These are phyloP conservation scores for Schoenoplectus triqueter DNA, from an alignment of 202 grass and related monocot species.

Conservation along the genomic window DNA sequence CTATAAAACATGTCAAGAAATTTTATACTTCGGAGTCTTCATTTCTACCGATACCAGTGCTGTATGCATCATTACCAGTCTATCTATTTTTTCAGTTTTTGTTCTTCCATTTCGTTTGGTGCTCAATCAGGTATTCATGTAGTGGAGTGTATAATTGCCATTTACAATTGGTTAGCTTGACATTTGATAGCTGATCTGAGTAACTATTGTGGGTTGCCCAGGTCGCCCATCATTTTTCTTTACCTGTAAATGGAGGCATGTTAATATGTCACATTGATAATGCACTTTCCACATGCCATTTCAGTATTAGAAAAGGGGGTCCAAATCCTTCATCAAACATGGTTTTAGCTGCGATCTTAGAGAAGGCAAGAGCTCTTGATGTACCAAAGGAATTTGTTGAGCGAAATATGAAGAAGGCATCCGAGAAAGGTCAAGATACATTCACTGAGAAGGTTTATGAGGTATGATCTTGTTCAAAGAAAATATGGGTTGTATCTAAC, in stretches of 20 bases:
- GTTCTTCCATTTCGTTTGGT: not conserved
- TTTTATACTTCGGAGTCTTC: not conserved
- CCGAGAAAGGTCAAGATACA: slow-evolving; percentile 95
- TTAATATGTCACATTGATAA: slow-evolving; percentile 15
- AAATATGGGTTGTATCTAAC: not conserved
- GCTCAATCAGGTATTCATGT: not conserved
- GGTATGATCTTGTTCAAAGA: slow-evolving; percentile 41
- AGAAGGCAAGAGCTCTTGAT: slow-evolving; percentile 89
- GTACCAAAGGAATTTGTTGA: slow-evolving; percentile 91
- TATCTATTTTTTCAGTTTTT: not conserved
- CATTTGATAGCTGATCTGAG: not conserved
- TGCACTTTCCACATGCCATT: slow-evolving; percentile 29
- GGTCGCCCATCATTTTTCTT: not conserved
- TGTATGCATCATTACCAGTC: not conserved
- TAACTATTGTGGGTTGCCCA: not conserved
- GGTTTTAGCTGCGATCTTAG: slow-evolving; percentile 70
- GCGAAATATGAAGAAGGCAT: slow-evolving; percentile 91
- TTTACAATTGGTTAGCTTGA: not conserved
- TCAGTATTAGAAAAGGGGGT: slow-evolving; percentile 85
- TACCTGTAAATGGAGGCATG: not conserved
- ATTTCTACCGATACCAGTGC: not conserved
- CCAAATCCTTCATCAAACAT: slow-evolving; percentile 74
- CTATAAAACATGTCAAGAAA: not conserved
- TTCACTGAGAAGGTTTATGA: slow-evolving; percentile 95
- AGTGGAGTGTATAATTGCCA: not conserved